phyloP scores from a whole-genome alignment of 441 rosid genomes.

The Populus hybrid region DNA sequence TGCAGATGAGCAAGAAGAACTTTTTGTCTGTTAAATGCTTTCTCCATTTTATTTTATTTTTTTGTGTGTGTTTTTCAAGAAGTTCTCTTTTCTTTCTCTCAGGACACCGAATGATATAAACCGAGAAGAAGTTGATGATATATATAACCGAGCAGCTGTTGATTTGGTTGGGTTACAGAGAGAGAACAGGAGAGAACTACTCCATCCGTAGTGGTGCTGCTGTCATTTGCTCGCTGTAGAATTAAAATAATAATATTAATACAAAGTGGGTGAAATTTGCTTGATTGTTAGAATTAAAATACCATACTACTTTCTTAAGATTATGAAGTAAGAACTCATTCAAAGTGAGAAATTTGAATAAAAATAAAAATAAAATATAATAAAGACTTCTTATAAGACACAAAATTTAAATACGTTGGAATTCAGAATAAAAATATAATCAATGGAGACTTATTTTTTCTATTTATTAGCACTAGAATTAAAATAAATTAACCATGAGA shows the following conservation, averaged over 20 bases:
- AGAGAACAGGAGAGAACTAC: background rate
- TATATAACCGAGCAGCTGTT: background rate
- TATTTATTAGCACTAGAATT: no score
- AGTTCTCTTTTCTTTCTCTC: background rate
- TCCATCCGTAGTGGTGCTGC: background rate
- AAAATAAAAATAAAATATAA: no score
- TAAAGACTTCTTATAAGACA: no score
- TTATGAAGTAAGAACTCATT: no score
- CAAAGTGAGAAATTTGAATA: no score
- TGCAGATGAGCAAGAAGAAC: constrained; percentile 69
- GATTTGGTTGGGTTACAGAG: background rate
- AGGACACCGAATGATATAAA: background rate
- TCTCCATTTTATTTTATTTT: constrained; percentile 51
- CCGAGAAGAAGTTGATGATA: background rate
- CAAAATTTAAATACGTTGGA: no score
- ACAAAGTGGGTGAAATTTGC: background rate
- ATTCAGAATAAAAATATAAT: no score
- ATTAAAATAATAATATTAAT: no score
- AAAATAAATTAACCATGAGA: accelerated
- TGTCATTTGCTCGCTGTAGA: background rate
- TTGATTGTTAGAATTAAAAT: no score
- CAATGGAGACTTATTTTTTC: no score
- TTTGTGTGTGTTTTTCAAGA: background rate
- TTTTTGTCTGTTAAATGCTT: constrained; percentile 69
- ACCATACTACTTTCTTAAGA: no score